These are phyloP conservation scores for Cladorrhinum sp. DNA, from an alignment of 2,329 filamentous ascomycete genomes.

Conservation along the genomic window DNA sequence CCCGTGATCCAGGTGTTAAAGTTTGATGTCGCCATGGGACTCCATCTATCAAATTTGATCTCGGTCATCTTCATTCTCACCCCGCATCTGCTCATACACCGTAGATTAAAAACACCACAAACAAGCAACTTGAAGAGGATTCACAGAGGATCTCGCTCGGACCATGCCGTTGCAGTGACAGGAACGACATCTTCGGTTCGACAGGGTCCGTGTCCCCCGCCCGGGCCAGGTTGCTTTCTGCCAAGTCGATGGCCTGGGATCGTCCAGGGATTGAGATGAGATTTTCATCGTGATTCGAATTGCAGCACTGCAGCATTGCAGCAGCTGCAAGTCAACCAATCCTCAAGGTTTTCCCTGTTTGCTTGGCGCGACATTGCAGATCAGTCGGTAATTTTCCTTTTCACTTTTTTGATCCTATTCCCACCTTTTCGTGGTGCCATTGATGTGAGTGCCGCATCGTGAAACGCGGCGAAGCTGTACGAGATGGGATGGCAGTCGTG, in stretches of 20 bases:
- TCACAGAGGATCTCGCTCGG: too few species aligned
- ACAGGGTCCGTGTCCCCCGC: background rate
- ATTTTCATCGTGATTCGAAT: background rate
- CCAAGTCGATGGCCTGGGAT: background rate
- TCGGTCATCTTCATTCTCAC: background rate
- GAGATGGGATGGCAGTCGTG: background rate
- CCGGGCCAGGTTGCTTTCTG: background rate
- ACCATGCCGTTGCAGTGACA: background rate
- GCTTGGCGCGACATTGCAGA: slow-evolving; percentile 12
- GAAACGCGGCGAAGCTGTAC: background rate
- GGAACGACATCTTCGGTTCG: background rate
- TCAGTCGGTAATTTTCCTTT: slow-evolving; percentile 23
- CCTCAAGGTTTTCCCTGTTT: background rate
- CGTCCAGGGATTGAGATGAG: background rate
- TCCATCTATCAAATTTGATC: too few species aligned
- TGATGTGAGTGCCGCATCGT: background rate
- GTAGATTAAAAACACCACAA: background rate
- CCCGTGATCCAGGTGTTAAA: too few species aligned
- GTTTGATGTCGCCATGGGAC: too few species aligned
- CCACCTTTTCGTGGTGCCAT: background rate
- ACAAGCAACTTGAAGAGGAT: background rate
- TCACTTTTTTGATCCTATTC: slow-evolving; percentile 6
- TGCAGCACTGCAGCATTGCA: background rate
- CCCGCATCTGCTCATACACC: background rate
- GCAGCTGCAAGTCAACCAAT: background rate